Conservation (phyloP, 495 filamentous ascomycete species). For the Immersiella caudata region DNA sequence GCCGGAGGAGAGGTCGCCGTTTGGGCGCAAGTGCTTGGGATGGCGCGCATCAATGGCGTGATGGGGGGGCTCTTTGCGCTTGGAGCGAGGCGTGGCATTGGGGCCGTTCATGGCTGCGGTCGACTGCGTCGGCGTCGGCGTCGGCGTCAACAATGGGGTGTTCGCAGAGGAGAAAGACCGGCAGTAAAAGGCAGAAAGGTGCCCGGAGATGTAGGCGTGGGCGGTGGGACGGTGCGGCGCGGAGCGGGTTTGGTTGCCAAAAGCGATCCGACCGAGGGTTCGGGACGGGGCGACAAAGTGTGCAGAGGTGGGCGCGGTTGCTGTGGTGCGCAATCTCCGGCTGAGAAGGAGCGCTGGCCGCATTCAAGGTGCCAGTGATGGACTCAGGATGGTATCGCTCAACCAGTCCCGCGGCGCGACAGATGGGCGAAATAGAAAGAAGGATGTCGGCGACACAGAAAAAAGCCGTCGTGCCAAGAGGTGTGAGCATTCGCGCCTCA, state of each 20-base stretch:
- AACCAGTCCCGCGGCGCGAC: conserved; percentile 1
- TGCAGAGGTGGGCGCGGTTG: not conserved
- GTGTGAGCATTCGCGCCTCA: not conserved
- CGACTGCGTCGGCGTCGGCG: not conserved
- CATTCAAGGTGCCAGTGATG: conserved; percentile 25
- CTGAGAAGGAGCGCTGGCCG: conserved; percentile 26
- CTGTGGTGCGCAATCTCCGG: conserved; percentile 27
- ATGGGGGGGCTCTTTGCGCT: conserved; percentile 53
- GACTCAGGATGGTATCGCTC: conserved; percentile 1
- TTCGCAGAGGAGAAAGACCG: not conserved
- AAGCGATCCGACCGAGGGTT: conserved; percentile 1
- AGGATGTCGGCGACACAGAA: conserved; percentile 1
- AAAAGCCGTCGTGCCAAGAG: not conserved
- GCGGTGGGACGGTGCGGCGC: not conserved
- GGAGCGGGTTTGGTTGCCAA: not conserved
- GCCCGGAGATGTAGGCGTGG: not conserved
- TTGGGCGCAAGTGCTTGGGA: conserved; percentile 54
- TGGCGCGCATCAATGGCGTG: conserved; percentile 44
- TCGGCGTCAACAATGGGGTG: not conserved
- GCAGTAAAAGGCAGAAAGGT: not conserved
- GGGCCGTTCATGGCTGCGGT: conserved; percentile 46
- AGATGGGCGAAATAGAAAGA: conserved; percentile 1
- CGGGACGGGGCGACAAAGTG: not conserved
- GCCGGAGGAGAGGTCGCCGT: conserved; percentile 45
- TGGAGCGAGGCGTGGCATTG: conserved; percentile 43